A percentile compares a stretch with the other conserved stretches of the same genome.
phyloP scores from a whole-genome alignment of 257 asterid species.

The Paraleonurus japonicus region DNA sequence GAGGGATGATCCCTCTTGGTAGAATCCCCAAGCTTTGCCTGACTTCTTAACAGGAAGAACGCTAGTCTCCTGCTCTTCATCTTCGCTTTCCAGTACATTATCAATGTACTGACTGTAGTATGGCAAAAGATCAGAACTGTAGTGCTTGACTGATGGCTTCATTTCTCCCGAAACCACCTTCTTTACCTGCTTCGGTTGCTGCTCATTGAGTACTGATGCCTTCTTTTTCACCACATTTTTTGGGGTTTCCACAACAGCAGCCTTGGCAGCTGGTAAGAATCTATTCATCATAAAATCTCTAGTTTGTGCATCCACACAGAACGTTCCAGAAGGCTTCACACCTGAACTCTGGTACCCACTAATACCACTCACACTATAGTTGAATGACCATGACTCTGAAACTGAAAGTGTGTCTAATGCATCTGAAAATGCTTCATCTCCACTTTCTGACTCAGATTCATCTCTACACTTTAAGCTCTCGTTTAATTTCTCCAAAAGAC shows the following conservation, averaged over 20 bases:
- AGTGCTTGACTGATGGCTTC: conserved; percentile 50
- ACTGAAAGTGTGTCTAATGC: conserved; percentile 52
- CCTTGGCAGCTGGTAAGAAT: conserved; percentile 92
- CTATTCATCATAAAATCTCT: conserved; percentile 84
- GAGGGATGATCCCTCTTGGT: conserved; percentile 63
- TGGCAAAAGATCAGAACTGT: conserved; percentile 34
- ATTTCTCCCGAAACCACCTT: conserved; percentile 52
- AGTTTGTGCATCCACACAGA: conserved; percentile 57
- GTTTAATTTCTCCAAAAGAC: conserved; percentile 61
- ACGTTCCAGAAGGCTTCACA: conserved; percentile 54
- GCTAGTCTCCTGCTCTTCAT: conserved; percentile 34
- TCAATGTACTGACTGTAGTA: conserved; percentile 35
- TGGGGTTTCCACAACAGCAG: conserved; percentile 72
- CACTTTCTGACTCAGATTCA: conserved; percentile 55
- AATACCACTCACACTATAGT: conserved; percentile 68
- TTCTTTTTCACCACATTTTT: conserved; percentile 53
- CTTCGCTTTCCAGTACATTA: conserved; percentile 60
- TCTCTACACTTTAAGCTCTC: conserved; percentile 59
- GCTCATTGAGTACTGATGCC: conserved; percentile 39
- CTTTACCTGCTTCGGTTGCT: conserved; percentile 43
- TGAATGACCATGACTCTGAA: conserved; percentile 51
- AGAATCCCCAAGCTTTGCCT: conserved; percentile 73
- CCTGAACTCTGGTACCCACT: conserved; percentile 55
- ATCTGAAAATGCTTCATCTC: conserved; percentile 57
- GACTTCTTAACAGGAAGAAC: conserved; percentile 48